Evolutionary conservation across 345 rosid genomes (phyloP).

Genomic region (Mangifera indica): DNA sequence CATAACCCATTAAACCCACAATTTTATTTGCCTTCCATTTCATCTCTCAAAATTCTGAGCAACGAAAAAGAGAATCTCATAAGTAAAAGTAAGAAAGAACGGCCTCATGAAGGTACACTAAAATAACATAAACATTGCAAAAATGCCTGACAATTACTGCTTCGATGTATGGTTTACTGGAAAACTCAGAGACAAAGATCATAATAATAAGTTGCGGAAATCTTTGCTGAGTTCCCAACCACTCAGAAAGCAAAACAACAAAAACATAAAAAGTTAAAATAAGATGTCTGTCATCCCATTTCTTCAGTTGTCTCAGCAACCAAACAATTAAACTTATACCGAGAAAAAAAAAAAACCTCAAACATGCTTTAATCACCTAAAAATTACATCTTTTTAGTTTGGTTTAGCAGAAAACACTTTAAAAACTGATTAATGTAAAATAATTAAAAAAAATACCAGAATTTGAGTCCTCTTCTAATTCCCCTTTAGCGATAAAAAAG

Average conservation of each 20-base stretch:
- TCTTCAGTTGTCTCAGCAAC: neutral
- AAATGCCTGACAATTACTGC: too few relatives aligned
- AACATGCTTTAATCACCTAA: neutral
- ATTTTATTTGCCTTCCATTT: neutral
- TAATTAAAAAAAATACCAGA: slow-evolving; percentile 26
- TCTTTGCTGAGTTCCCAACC: neutral
- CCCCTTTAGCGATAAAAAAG: neutral
- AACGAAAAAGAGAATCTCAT: too few relatives aligned
- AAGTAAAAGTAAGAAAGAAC: too few relatives aligned
- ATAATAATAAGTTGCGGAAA: too few relatives aligned
- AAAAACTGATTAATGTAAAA: neutral
- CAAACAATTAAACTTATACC: neutral
- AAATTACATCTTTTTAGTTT: neutral
- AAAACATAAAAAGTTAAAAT: neutral
- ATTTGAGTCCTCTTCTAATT: slow-evolving; percentile 15
- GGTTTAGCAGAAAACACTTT: neutral
- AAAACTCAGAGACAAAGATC: too few relatives aligned
- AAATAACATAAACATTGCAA: too few relatives aligned
- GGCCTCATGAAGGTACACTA: too few relatives aligned
- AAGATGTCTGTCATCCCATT: neutral
- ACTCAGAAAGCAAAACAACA: neutral
- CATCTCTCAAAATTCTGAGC: neutral
- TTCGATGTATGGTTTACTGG: too few relatives aligned
- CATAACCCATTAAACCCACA: neutral
- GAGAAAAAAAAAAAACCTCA: neutral